Evolutionary conservation across 2,329 filamentous ascomycete species (phyloP), one percentile per base, ranked within the genome.

Genomic region (Verticillium nonalfalfae): DNA sequence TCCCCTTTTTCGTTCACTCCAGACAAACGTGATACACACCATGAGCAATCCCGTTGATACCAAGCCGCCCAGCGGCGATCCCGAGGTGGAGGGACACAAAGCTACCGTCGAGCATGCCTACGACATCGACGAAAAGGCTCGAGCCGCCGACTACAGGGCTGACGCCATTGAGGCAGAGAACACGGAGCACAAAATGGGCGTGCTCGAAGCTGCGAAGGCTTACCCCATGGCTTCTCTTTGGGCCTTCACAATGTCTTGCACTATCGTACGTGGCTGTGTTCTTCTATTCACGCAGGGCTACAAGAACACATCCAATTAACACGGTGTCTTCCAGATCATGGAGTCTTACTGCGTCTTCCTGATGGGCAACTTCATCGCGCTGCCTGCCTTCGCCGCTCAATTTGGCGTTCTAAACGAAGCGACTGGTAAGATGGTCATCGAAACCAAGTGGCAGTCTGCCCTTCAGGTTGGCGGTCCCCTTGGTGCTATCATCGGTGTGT

Each of bases 301-400:
- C 26, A 31, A 4, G 26, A 31, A 31, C 5, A 31, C 4, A 31
- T 31, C 14, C 15, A 6, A 18, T 18, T 52, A 13, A 52, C 45
- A 52, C 45, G n/a, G 21, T 7, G 15, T 21, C 61, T 21, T 60
- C 65, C 65, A 87, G 84, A 84, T 86, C 66, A 87, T 88, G 85
- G 85, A 87, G 70, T 82, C 84, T 4, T 88, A 85, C 76, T 79
- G 79, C 70, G 81, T 87, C 64, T 87, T 88, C 76, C 74, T 88
- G 26, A 85, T 82, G 68, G 80, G 81, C 57, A 80, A 83, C 62
- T 88, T 88, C 71, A 72, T 87, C 52, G 83, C 84, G 61, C 76
- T 81, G 7, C 59, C 72, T 26, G 62, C 67, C 15, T 87, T 87
- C 73, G 72, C 67, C 35, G 2, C 75, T 0, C 64, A 75, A 4